These are phyloP conservation scores for Otatea glauca DNA, from an alignment of 176 grass and related monocot species.

Conservation along the genomic window DNA sequence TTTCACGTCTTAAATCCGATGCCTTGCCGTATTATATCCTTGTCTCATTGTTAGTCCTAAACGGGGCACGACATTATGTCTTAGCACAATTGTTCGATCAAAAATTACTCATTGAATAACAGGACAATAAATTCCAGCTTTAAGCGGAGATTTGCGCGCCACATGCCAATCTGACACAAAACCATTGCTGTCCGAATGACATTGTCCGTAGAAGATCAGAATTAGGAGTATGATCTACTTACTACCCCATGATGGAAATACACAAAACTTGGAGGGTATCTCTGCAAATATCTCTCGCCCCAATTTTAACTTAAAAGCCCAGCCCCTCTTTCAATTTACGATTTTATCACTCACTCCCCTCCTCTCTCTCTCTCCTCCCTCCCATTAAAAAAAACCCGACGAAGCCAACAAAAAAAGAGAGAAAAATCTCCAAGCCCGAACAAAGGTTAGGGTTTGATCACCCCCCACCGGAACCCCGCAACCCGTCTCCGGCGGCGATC, in stretches of 20 bases:
- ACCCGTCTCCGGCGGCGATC: conserved; percentile 35
- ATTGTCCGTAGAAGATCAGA: neutral
- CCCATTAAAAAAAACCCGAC: conserved; percentile 7
- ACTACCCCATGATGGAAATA: neutral
- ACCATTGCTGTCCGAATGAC: neutral
- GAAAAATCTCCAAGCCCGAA: conserved; percentile 7
- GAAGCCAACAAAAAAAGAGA: neutral
- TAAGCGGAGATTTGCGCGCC: neutral
- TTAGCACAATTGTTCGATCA: neutral
- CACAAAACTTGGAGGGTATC: fast-evolving
- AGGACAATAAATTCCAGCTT: neutral
- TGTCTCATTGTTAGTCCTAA: neutral
- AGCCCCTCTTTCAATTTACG: neutral
- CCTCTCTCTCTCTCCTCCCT: neutral
- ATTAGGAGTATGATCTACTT: no score
- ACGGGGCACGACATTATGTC: neutral
- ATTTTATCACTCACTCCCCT: neutral
- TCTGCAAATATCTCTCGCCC: neutral
- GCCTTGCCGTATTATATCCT: neutral
- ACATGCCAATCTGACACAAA: neutral
- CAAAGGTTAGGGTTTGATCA: conserved; percentile 31
- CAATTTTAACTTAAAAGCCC: conserved; percentile 25
- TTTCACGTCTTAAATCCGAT: neutral
- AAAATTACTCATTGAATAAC: neutral
- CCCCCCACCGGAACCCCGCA: neutral